Evolutionary conservation across 805 yeast species (phyloP).

Genomic region (Jamesozyma spencerorum): DNA sequence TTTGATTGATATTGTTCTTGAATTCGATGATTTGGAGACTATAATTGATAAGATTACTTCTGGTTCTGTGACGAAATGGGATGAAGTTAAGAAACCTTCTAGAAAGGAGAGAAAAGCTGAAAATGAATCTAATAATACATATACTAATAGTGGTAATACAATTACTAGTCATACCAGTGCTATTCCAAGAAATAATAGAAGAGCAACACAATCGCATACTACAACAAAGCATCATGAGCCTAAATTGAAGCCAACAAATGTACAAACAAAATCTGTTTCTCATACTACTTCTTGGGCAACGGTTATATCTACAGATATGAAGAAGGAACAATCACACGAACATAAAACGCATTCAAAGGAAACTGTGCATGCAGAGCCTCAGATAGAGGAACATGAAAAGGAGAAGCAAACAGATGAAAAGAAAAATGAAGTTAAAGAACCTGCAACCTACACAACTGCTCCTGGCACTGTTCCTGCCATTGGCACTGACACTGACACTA

Average conservation of each 20-base stretch:
- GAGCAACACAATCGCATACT: constrained; percentile 3
- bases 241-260: constrained; percentile 18
- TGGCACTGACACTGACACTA: too few species aligned
- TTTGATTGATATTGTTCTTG: constrained; percentile 62
- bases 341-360: constrained; percentile 2
- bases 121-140: constrained; percentile 1
- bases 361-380: neutral
- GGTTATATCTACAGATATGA: constrained; percentile 18
- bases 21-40: constrained; percentile 66
- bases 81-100: constrained; percentile 64
- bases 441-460: too few species aligned
- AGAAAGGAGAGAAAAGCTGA: constrained; percentile 41
- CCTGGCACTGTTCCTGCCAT: too few species aligned
- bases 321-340: constrained; percentile 8
- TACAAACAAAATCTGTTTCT: constrained; percentile 22
- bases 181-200: neutral
- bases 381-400: too few species aligned
- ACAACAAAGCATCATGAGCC: constrained; percentile 3
- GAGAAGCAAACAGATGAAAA: too few species aligned
- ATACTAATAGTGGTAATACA: neutral
- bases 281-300: constrained; percentile 33
- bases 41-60: constrained; percentile 83
- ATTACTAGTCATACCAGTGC: neutral
- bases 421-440: too few species aligned
- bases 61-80: constrained; percentile 90